Evolutionary conservation across 371 early-diverging fungal genomes (phyloP), one percentile per base, ranked within the genome.

Genomic region (Mucor piriformis): DNA sequence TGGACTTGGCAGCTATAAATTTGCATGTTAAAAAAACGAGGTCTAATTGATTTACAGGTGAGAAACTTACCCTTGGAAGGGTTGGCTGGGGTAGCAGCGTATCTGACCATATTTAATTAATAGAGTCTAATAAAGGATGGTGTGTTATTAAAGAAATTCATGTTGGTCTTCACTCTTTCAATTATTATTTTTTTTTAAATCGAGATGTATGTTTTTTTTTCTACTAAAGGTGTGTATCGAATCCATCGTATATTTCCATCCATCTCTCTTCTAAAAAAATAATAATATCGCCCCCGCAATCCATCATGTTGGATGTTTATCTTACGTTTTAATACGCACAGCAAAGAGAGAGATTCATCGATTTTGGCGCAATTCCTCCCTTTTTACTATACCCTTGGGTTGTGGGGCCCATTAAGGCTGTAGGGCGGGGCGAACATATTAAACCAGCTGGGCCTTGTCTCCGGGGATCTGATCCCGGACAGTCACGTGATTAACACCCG

Each of bases 31-130:
- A 47, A 24, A n/a, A 18, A 16, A 51, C 11, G 21, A 16, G 44
- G 20, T 44, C 44, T 18, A 11, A 6, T 11, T 18, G 6, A 38
- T n/a, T n/a, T 4, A 38, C 3, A 21, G 25, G 35, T 2, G 4
- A 25, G 10, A 47, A 13, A 58, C 77, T 70, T 73, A 82, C 83
- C 73, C 79, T 80, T 83, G 48, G 75, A 61, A 54, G 70, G 67
- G 61, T 79, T 77, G 69, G 73, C 76, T 54, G 83, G 79, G 47
- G 78, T 73, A 71, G 76, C 79, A 70, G 83, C 80, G 74, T 83
- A 83, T 78, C 77, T 78, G 65, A 80, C 83, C 83, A 83, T 83
- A 59, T 57, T 61, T 60, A 35, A 21, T 56, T 50, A 49, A 59
- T 52, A 62, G 32, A 55, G 51, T 62, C 34, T 62, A 47, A 34